Conservation (phyloP, 1,139 yeast species). For the Sugiyamaella xylanicola region DNA sequence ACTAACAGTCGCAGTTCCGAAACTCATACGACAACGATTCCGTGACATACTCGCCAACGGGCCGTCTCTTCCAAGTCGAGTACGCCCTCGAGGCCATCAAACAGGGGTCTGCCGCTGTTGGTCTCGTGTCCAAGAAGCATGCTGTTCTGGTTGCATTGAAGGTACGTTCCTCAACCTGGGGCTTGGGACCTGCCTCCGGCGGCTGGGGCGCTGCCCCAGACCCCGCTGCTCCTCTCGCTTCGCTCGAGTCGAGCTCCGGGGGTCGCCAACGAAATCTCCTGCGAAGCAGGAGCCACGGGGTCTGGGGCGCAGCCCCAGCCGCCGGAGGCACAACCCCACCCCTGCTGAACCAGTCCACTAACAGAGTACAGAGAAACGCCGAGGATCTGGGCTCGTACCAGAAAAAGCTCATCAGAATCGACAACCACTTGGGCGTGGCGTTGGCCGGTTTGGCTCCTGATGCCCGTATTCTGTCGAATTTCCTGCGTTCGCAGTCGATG, state of each 20-base stretch:
- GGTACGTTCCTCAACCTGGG: slow-evolving; percentile 30
- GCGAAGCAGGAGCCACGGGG: too few relatives aligned
- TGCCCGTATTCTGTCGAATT: slow-evolving; percentile 89
- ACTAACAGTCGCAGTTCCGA: slow-evolving; percentile 61
- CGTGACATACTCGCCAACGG: slow-evolving; percentile 96
- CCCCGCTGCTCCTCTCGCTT: too few relatives aligned
- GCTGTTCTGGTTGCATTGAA: slow-evolving; percentile 93
- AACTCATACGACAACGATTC: slow-evolving; percentile 98
- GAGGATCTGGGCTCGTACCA: slow-evolving; percentile 97
- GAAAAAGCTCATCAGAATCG: slow-evolving; percentile 87
- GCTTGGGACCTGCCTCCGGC: background rate
- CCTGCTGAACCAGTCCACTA: background rate
- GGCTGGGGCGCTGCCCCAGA: too few relatives aligned
- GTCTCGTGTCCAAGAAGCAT: slow-evolving; percentile 79
- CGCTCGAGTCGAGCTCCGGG: too few relatives aligned
- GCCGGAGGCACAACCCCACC: background rate
- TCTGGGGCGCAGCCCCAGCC: too few relatives aligned
- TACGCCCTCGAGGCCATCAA: slow-evolving; percentile 97
- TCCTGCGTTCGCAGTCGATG: slow-evolving; percentile 88
- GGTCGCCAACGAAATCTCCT: too few relatives aligned
- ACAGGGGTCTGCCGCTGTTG: slow-evolving; percentile 98
- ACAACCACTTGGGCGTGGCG: slow-evolving; percentile 91
- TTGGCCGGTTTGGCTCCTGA: slow-evolving; percentile 98
- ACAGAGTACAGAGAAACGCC: slow-evolving; percentile 63
- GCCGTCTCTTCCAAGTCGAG: slow-evolving; percentile 91